Evolutionary conservation across 768 basidiomycete genomes (phyloP), one percentile per base, ranked within the genome.

Genomic region (Solioccasus polychromus): DNA sequence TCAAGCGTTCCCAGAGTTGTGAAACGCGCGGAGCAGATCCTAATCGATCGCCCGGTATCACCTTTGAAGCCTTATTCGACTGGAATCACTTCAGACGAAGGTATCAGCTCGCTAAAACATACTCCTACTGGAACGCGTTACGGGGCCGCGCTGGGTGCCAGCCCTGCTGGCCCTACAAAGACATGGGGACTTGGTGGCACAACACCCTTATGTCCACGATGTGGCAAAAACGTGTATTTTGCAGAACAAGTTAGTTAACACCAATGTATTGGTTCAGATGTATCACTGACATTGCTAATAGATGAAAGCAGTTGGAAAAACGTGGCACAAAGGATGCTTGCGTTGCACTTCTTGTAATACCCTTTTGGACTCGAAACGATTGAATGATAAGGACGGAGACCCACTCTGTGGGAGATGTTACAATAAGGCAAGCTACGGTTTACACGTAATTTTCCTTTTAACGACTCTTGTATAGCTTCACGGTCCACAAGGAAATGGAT

Each of bases 231-330:
- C 41, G 89, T 92, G 9, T 92, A 87, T 68, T 91, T 92, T 58
- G 88, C 89, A 12, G 88, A 92, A 62, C 87, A 88, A 76, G 87
- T 82, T 36, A 17, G 57, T 50, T 17, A 19, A 38, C 10, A 3
- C 43, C 26, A 35, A 14, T n/a, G 19, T 20, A 17, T 11, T 41
- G 3, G 34, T 22, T 31, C 15, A 5, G 17, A 20, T 35, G 17
- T n/a, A 19, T 35, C 40, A n/a, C 41, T 57, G 23, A 62, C 25
- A 9, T 25, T 4, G 14, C 44, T 35, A 15, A 35, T 51, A 88
- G 88, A 80, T 87, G 47, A 88, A 87, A 63, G 88, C 88, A 1
- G 75, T 87, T 12, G 85, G 85, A 8, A 85, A 88, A 71, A 86
- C 83, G 14, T 92, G 73, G 66, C 89, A 92, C 53, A 88, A 87